These are phyloP conservation scores for Phytophthora sp. DNA, from an alignment of 352 stramenopile species.

Conservation along the genomic window DNA sequence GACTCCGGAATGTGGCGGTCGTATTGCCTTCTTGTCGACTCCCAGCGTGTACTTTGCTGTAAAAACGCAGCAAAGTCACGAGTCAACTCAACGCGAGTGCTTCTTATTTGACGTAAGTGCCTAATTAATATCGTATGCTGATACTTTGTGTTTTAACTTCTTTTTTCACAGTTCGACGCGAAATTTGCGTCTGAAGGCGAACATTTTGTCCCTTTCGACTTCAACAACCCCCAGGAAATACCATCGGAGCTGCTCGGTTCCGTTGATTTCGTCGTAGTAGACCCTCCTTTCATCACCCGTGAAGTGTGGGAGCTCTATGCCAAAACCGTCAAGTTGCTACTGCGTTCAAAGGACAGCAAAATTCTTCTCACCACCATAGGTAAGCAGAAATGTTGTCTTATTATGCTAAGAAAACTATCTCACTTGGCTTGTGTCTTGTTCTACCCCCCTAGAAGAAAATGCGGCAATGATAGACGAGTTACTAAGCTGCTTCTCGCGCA, in stretches of 20 bases:
- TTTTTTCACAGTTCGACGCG: slow-evolving; percentile 70
- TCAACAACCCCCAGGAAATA: slow-evolving; percentile 80
- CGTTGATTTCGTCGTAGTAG: slow-evolving; percentile 93
- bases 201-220: slow-evolving; percentile 92
- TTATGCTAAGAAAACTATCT: slow-evolving; percentile 6
- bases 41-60: slow-evolving; percentile 94
- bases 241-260: slow-evolving; percentile 50
- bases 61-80: slow-evolving; percentile 42
- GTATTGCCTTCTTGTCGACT: slow-evolving; percentile 93
- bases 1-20: slow-evolving; percentile 35
- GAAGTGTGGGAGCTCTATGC: slow-evolving; percentile 93
- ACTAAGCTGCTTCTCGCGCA: slow-evolving; percentile 63
- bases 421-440: slow-evolving; percentile 3
- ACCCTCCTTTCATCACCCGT: slow-evolving; percentile 95
- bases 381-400: slow-evolving; percentile 34
- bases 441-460: slow-evolving; percentile 91
- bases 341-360: slow-evolving; percentile 60
- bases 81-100: slow-evolving; percentile 46
- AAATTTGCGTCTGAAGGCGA: slow-evolving; percentile 72
- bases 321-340: slow-evolving; percentile 65
- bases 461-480: slow-evolving; percentile 83
- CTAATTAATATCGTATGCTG: background rate
- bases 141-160: background rate
- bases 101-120: slow-evolving; percentile 89
- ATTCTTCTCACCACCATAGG: slow-evolving; percentile 92